Conservation (phyloP, 306 rosid species). For the Lotus japonicus region DNA sequence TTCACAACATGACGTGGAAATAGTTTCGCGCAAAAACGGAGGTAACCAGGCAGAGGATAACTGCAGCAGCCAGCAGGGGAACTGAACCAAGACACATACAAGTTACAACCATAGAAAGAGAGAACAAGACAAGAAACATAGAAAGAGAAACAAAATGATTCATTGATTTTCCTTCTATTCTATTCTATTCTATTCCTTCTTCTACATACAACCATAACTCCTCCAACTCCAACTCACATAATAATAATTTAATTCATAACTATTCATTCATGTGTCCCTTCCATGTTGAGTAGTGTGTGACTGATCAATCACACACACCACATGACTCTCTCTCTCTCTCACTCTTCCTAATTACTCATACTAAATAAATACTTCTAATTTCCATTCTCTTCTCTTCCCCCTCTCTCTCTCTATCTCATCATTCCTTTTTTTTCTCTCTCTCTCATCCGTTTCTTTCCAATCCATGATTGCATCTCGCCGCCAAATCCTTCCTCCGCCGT, state of each 20-base stretch:
- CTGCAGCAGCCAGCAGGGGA: slow-evolving; percentile 37
- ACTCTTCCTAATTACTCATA: neutral
- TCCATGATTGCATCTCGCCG: slow-evolving; percentile 47
- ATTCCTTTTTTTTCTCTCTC: neutral
- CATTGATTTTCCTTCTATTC: neutral
- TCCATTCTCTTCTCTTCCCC: neutral
- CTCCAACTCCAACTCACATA: no score
- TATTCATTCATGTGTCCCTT: neutral
- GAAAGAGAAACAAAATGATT: neutral
- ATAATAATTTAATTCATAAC: no score
- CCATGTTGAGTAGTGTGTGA: neutral
- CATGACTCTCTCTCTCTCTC: neutral
- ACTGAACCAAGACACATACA: slow-evolving; percentile 1
- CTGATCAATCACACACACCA: slow-evolving; percentile 1
- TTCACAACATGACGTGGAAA: slow-evolving; percentile 32
- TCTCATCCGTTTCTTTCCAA: neutral
- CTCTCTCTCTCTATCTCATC: neutral
- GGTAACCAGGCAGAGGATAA: slow-evolving; percentile 37
- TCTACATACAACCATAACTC: no score
- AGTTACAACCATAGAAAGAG: no score
- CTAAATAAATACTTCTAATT: no score
- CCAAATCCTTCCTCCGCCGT: neutral
- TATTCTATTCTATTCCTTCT: no score
- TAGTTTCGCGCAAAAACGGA: slow-evolving; percentile 34
- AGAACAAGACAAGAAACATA: neutral